Conservation (phyloP, 495 filamentous ascomycete genomes). For the Hypoxylon fuscum region DNA sequence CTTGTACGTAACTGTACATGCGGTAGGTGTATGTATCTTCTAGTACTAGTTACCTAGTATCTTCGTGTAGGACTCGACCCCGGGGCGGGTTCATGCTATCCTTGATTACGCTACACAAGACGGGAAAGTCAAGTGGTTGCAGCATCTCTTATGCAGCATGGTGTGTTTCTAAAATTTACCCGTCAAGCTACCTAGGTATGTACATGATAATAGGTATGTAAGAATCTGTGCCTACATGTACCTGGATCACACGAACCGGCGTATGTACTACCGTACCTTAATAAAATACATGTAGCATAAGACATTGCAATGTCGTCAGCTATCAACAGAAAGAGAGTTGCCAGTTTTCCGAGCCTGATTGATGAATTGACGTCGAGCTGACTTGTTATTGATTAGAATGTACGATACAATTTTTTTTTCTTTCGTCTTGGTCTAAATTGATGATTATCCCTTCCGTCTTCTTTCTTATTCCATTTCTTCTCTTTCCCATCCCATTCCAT, state of each 20-base stretch:
- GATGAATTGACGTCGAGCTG: slow-evolving; percentile 21
- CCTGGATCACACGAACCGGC: neutral
- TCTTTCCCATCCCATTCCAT: too few relatives aligned
- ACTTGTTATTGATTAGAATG: slow-evolving; percentile 15
- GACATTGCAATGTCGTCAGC: slow-evolving; percentile 33
- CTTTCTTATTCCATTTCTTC: neutral
- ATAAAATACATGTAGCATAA: slow-evolving; percentile 23
- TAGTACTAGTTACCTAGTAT: too few relatives aligned
- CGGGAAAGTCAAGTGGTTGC: neutral
- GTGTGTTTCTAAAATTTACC: slow-evolving; percentile 33
- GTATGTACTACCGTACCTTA: slow-evolving; percentile 30
- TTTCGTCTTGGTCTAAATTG: neutral
- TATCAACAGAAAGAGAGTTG: slow-evolving; percentile 27
- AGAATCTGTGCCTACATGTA: slow-evolving; percentile 6
- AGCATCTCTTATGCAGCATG: slow-evolving; percentile 12
- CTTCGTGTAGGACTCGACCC: too few relatives aligned
- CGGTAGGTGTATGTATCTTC: too few relatives aligned
- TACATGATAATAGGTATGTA: neutral
- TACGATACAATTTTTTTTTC: slow-evolving; percentile 18
- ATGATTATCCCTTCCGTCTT: too few relatives aligned
- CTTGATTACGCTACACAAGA: too few relatives aligned
- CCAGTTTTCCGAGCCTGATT: slow-evolving; percentile 20
- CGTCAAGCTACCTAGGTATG: neutral
- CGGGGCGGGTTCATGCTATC: too few relatives aligned
- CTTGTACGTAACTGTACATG: neutral